These are phyloP conservation scores for Penicillium sp. DNA, from an alignment of 2,329 filamentous ascomycete species.

Conservation along the genomic window DNA sequence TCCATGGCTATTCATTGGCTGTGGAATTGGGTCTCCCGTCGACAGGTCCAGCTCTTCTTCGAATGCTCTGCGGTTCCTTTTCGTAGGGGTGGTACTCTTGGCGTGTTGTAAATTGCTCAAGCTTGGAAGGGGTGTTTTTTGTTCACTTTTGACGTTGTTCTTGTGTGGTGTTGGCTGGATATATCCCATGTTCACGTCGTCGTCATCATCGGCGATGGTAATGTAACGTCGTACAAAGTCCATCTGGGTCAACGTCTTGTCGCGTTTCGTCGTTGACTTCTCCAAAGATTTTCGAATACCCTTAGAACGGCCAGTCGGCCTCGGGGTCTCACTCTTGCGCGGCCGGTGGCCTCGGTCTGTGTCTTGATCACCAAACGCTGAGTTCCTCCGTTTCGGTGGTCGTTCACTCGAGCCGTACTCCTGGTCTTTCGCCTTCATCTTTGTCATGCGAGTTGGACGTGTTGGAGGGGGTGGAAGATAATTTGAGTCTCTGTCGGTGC, in stretches of 20 bases:
- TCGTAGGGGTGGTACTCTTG: slow-evolving; percentile 3
- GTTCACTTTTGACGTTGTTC: not conserved
- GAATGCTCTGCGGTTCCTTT: slow-evolving; percentile 14
- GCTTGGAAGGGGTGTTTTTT: not conserved
- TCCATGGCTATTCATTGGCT: not conserved
- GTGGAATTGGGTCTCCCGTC: slow-evolving; percentile 22
- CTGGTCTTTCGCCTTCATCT: slow-evolving; percentile 10
- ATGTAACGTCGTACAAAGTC: slow-evolving; percentile 41
- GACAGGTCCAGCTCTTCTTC: slow-evolving; percentile 24
- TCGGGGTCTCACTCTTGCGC: slow-evolving; percentile 23
- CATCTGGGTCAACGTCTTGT: slow-evolving; percentile 47
- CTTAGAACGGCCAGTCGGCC: slow-evolving; percentile 18
- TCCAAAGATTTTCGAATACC: slow-evolving; percentile 24
- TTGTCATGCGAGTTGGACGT: slow-evolving; percentile 12
- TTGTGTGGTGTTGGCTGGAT: slow-evolving; percentile 27
- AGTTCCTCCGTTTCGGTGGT: slow-evolving; percentile 20
- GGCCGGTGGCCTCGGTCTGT: slow-evolving; percentile 7
- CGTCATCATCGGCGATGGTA: slow-evolving; percentile 37
- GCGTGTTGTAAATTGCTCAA: not conserved
- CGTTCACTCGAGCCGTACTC: slow-evolving; percentile 8
- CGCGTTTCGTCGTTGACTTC: slow-evolving; percentile 25
- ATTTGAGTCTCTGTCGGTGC: slow-evolving; percentile 26
- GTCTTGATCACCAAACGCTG: not conserved
- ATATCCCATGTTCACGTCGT: slow-evolving; percentile 34
- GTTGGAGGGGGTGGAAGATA: slow-evolving; percentile 15